Conservation (phyloP, 2,329 filamentous ascomycete genomes). For the Arthrobotrys iridis region DNA sequence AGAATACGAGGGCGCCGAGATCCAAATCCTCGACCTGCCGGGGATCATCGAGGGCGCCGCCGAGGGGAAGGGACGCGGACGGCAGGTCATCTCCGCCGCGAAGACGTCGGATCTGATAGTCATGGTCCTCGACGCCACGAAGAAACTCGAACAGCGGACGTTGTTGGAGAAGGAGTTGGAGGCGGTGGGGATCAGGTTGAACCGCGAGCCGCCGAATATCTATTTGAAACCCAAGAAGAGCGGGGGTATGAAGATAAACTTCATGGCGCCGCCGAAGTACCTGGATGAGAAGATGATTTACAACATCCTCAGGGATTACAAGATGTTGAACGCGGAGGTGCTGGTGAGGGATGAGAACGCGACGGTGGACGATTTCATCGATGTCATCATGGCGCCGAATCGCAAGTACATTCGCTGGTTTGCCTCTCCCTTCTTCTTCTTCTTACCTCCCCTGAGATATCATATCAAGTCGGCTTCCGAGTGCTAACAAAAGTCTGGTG, state of each 20-base stretch:
- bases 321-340: constrained; percentile 97
- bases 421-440: constrained; percentile 14
- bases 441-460: background rate
- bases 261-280: constrained; percentile 85
- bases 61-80: constrained; percentile 92
- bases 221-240: constrained; percentile 96
- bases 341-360: constrained; percentile 91
- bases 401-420: constrained; percentile 90
- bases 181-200: constrained; percentile 91
- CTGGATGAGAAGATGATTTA: constrained; percentile 98
- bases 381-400: constrained; percentile 99
- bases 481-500: background rate
- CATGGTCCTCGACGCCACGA: constrained; percentile 97
- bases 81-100: constrained; percentile 96
- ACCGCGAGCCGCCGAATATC: constrained; percentile 95
- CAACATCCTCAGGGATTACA: constrained; percentile 98
- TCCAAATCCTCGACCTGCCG: constrained; percentile 95
- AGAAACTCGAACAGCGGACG: constrained; percentile 90
- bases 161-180: constrained; percentile 92
- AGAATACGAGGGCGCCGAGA: constrained; percentile 97
- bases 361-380: constrained; percentile 97
- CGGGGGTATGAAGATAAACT: constrained; percentile 98
- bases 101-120: constrained; percentile 98
- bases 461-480: no score
- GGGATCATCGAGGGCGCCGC: constrained; percentile 98